Evolutionary conservation across 2,329 filamentous ascomycete species (phyloP).

Genomic region (Ceratocystis cacaofunesta): DNA sequence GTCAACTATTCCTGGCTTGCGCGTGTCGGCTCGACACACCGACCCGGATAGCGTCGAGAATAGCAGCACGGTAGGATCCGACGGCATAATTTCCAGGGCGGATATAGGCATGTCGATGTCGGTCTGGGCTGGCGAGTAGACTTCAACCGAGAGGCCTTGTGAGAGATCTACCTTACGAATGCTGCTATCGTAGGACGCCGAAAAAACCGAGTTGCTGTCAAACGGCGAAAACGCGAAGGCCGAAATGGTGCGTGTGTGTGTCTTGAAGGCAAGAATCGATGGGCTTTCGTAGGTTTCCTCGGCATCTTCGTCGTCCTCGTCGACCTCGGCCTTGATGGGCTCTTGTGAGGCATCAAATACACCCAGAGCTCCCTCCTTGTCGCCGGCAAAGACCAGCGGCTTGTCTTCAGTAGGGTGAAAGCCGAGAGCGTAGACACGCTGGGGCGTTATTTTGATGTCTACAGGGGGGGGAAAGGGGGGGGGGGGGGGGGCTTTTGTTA

Average conservation of each 20-base stretch:
- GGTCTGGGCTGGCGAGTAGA: constrained; percentile 59
- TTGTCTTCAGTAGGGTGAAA: constrained; percentile 83
- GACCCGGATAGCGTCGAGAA: constrained; percentile 76
- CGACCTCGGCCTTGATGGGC: constrained; percentile 28
- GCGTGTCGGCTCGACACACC: constrained; percentile 61
- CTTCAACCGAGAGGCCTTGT: constrained; percentile 63
- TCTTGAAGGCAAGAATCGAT: constrained; percentile 76
- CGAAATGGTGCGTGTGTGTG: constrained; percentile 76
- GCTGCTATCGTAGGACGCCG: constrained; percentile 83
- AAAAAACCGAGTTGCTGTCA: constrained; percentile 62
- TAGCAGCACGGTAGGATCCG: constrained; percentile 58
- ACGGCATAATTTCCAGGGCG: constrained; percentile 60
- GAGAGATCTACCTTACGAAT: constrained; percentile 75
- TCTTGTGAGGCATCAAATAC: constrained; percentile 79
- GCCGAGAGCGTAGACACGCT: constrained; percentile 70
- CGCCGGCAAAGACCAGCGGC: constrained; percentile 78
- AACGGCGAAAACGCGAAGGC: constrained; percentile 63
- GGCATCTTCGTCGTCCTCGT: constrained; percentile 51
- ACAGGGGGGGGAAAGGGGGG: background rate
- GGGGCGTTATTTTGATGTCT: constrained; percentile 86
- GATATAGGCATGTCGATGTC: constrained; percentile 67
- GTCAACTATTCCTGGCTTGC: constrained; percentile 22
- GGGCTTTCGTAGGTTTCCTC: constrained; percentile 54
- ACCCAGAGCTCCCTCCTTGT: constrained; percentile 82
- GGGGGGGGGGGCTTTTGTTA: background rate